Percentiles rank a stretch among this genome's conserved stretches.
These are phyloP conservation scores for Aphanomyces astaci DNA, from an alignment of 352 stramenopile species.

Conservation along the genomic window DNA sequence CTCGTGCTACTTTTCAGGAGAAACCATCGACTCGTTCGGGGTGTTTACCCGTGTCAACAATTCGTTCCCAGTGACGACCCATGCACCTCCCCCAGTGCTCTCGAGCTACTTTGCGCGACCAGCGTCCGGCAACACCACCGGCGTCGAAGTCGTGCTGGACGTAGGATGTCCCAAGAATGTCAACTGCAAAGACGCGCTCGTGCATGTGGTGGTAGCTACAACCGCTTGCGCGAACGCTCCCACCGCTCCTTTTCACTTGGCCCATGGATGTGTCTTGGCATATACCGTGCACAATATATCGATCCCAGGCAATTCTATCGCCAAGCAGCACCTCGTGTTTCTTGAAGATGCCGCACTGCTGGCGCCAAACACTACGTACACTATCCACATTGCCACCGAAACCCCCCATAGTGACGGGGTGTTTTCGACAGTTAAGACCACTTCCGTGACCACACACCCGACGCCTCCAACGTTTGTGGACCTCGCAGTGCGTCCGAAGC, in stretches of 20 bases:
- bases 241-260: constrained; percentile 17
- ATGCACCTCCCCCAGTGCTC: constrained; percentile 42
- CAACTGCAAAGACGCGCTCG: constrained; percentile 36
- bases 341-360: constrained; percentile 41
- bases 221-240: constrained; percentile 28
- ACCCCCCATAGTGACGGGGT: constrained; percentile 47
- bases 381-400: constrained; percentile 44
- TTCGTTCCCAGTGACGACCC: constrained; percentile 44
- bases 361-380: constrained; percentile 42
- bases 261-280: background rate
- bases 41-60: constrained; percentile 60
- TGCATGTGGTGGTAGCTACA: constrained; percentile 47
- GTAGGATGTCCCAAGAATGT: constrained; percentile 30
- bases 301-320: background rate
- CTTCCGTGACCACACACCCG: constrained; percentile 37
- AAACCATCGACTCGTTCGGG: constrained; percentile 51
- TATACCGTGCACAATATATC: constrained; percentile 8
- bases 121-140: constrained; percentile 46
- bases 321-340: constrained; percentile 6
- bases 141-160: constrained; percentile 50
- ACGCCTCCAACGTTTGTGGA: constrained; percentile 40
- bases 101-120: constrained; percentile 34
- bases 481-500: constrained; percentile 40
- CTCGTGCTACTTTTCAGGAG: constrained; percentile 66
- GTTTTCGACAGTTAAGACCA: constrained; percentile 36